Percentiles rank a stretch among this genome's conserved stretches.
phyloP scores from a whole-genome alignment of 2,329 filamentous ascomycete species.

The Penicillium sp. region DNA sequence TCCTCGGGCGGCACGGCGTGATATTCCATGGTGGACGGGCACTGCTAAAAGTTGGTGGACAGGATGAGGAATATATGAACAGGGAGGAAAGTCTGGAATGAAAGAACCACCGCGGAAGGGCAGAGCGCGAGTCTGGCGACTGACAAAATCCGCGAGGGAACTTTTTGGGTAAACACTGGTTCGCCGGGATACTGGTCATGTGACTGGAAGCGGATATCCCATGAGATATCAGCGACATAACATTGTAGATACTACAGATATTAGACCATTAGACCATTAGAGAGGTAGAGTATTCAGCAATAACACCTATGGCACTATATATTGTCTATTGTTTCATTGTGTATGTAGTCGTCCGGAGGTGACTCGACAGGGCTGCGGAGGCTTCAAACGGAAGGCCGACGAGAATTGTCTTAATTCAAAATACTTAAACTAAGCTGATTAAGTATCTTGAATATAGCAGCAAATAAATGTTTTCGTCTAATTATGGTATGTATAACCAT shows the following conservation, averaged over 20 bases:
- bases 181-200: conserved; percentile 31
- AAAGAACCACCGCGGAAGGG: conserved; percentile 4
- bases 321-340: too few species aligned
- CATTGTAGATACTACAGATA: not conserved
- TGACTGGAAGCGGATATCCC: conserved; percentile 13
- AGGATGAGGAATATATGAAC: not conserved
- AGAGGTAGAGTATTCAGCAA: too few species aligned
- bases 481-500: too few species aligned
- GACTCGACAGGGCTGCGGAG: too few species aligned
- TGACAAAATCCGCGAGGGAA: conserved; percentile 11
- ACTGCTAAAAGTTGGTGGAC: not conserved
- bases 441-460: too few species aligned
- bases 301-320: too few species aligned
- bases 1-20: conserved; percentile 68
- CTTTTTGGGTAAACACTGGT: conserved; percentile 30
- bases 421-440: too few species aligned
- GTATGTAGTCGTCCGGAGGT: too few species aligned
- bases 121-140: conserved; percentile 11
- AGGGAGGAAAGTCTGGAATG: not conserved
- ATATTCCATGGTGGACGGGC: conserved; percentile 58
- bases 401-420: too few species aligned
- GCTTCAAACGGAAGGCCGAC: too few species aligned
- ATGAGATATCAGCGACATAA: too few species aligned
- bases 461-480: too few species aligned
- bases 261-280: not conserved